These are phyloP conservation scores for Daucus carota DNA, from an alignment of 129 eudicot species.

Conservation along the genomic window DH1_v3.0 NC_030381.2:28842501-28843000, in stretches of 20 bases:
- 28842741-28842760: neutral
- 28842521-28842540: neutral
- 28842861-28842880: too few species aligned
- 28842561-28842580: neutral
- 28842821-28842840: too few species aligned
- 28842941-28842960: too few species aligned
- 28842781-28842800: neutral
- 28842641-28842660: neutral
- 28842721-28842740: neutral
- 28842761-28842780: neutral
- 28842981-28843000: too few species aligned
- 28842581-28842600: conserved; percentile 80
- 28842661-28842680: neutral
- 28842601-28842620: neutral
- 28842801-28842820: neutral
- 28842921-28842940: too few species aligned
- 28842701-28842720: neutral
- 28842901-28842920: too few species aligned
- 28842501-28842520: neutral
- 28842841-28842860: too few species aligned
- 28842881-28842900: too few species aligned
- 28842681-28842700: conserved; percentile 1
- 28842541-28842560: neutral
- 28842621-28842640: neutral
- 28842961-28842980: too few species aligned